Percentiles rank a stretch among this genome's conserved stretches.
Conservation (phyloP, 257 asterid species). For the Fraxinus americana region DNA sequence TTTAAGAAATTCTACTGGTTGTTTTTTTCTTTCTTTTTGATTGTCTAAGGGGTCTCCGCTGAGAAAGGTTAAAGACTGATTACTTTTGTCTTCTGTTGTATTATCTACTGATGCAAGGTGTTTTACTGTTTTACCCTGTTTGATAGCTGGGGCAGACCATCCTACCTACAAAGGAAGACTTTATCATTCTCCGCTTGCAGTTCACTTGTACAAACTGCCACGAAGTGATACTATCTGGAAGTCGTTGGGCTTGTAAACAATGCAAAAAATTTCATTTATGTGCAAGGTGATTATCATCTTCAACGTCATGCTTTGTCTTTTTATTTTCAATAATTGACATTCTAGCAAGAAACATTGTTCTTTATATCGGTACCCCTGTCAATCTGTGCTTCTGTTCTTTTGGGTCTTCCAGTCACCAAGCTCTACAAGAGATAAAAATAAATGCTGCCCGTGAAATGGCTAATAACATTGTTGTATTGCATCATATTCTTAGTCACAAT, state of each 20-base stretch:
- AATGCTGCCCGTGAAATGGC: background rate
- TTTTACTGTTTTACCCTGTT: slow-evolving; percentile 21
- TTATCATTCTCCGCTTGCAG: slow-evolving; percentile 59
- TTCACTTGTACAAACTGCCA: slow-evolving; percentile 59
- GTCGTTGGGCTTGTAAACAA: slow-evolving; percentile 56
- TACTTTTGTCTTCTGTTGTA: background rate
- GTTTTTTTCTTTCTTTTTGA: background rate
- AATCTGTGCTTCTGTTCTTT: background rate
- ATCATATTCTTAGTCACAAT: background rate
- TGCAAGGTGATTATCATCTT: slow-evolving; percentile 45
- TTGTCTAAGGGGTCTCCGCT: background rate
- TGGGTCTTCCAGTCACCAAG: background rate
- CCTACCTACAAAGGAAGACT: slow-evolving; percentile 57
- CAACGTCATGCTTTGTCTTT: background rate
- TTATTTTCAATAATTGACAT: background rate
- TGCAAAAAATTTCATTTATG: slow-evolving; percentile 63
- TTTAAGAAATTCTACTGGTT: background rate
- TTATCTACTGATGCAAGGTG: slow-evolving; percentile 11
- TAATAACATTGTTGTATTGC: too few species aligned
- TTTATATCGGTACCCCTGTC: background rate
- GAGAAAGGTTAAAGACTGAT: background rate
- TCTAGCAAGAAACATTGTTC: background rate
- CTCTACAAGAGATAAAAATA: background rate
- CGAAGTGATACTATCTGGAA: slow-evolving; percentile 53
- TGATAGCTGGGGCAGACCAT: slow-evolving; percentile 57